Base-by-base conservation (phyloP, 495 filamentous ascomycete species). In the Aspergillus nanangensis region DNA sequence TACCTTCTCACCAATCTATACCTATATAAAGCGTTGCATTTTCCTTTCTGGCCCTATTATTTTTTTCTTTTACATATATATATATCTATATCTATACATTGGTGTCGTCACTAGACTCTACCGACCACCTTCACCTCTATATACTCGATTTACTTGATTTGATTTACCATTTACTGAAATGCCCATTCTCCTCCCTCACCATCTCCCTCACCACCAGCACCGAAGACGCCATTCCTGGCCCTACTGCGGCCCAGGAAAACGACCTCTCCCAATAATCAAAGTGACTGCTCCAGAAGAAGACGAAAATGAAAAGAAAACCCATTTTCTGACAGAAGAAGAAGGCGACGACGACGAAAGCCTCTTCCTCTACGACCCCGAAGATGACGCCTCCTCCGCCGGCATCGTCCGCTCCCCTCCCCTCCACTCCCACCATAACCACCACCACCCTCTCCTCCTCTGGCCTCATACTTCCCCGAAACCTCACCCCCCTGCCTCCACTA, bases 151-250 rank as follows among this genome's bases (percentile, higher is more conserved):
- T n/a, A n/a, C n/a, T n/a, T n/a, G n/a, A n/a, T n/a, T n/a, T n/a
- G n/a, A n/a, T n/a, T n/a, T n/a, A n/a, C n/a, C n/a, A n/a, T n/a
- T 29, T 11, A 29, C 25, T 29, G 7, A 29, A 29, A 29, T 29
- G 25, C 25, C 25, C 25, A 7, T 29, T 11, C 25, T 29, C 25
- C n/a, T n/a, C n/a, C n/a, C n/a, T n/a, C 25, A 29, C 25, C 5
- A 29, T 11, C 25, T 11, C n/a, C n/a, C n/a, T n/a, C n/a, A n/a
- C 25, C 11, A 29, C 19, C 54, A 69, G 46, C 67, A 71, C 49
- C 47, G 53, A 55, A 48, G 67, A 50, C 61, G 66, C 43, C 66
- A 71, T 39, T 65, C 66, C 35, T 71, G 67, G 67, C 67, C 67
- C 5, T 62, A 67, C 48, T 66, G 66, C 44, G 60, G 61, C 38